Evolutionary conservation across 345 rosid genomes (phyloP).

Genomic region (Aquilaria malaccensis): DNA sequence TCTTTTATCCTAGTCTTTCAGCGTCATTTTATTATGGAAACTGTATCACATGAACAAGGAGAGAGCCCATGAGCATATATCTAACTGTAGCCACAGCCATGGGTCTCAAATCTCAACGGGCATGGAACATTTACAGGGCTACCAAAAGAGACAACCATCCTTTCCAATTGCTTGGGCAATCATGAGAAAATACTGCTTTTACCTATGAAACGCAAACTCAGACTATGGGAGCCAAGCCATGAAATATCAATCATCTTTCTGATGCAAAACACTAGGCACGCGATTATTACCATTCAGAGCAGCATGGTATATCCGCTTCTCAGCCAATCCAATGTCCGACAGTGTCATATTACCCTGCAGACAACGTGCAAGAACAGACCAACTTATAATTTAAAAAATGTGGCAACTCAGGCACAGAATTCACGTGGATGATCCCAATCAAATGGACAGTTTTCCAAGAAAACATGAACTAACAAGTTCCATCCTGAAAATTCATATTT

Average conservation of each 20-base stretch:
- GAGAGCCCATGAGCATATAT: not conserved
- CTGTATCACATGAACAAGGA: not conserved
- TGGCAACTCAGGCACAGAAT: not conserved
- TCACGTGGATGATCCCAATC: no score
- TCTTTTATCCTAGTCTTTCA: slow-evolving; percentile 9
- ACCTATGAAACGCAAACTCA: slow-evolving; percentile 31
- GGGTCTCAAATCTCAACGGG: no score
- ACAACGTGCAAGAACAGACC: slow-evolving; percentile 9
- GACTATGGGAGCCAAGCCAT: slow-evolving; percentile 47
- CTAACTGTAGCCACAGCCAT: no score
- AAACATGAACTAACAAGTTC: no score
- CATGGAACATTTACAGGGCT: no score
- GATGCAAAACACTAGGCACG: slow-evolving; percentile 95
- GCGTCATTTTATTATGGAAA: slow-evolving; percentile 11
- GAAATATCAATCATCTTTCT: slow-evolving; percentile 84
- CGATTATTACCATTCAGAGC: slow-evolving; percentile 99
- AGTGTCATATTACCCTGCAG: slow-evolving; percentile 74
- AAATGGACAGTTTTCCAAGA: no score
- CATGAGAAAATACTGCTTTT: slow-evolving; percentile 20
- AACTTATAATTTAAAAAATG: not conserved
- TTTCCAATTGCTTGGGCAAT: slow-evolving; percentile 18
- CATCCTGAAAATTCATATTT: no score
- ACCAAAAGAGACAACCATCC: slow-evolving; percentile 9
- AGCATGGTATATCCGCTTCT: slow-evolving; percentile 93
- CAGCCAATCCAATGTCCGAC: slow-evolving; percentile 88